Evolutionary conservation across 306 rosid genomes (phyloP).

Genomic region (Albizia julibrissin): DNA sequence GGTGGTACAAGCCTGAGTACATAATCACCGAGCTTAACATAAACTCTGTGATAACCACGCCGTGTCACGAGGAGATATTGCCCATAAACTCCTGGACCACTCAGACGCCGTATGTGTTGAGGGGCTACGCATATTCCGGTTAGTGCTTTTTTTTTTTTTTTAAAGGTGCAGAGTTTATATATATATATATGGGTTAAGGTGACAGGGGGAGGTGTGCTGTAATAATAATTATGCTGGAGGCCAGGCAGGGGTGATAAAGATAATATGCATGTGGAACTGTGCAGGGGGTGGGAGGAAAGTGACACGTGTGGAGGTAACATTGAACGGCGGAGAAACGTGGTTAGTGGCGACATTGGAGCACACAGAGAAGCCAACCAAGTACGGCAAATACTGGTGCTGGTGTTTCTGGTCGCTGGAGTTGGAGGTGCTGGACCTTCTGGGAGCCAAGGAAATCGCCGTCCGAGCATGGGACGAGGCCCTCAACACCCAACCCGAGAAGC

Average conservation of each 20-base stretch:
- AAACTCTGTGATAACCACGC: slow-evolving; percentile 88
- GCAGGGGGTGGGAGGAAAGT: slow-evolving; percentile 92
- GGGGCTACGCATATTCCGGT: slow-evolving; percentile 93
- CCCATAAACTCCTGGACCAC: slow-evolving; percentile 79
- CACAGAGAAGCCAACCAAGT: slow-evolving; percentile 67
- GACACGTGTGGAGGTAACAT: slow-evolving; percentile 83
- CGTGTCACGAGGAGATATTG: slow-evolving; percentile 78
- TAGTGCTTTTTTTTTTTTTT: not conserved
- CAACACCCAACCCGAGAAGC: slow-evolving; percentile 88
- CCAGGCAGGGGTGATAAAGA: not conserved
- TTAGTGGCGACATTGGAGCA: slow-evolving; percentile 58
- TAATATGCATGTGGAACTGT: not conserved
- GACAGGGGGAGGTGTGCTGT: not conserved
- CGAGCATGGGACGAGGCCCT: slow-evolving; percentile 88
- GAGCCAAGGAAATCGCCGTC: slow-evolving; percentile 71
- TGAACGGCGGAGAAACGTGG: slow-evolving; percentile 88
- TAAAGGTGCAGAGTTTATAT: not conserved
- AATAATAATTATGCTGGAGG: too few species aligned
- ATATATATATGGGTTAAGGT: not conserved
- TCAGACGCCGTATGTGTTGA: slow-evolving; percentile 62
- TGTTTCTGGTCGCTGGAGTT: slow-evolving; percentile 89
- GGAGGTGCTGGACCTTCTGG: slow-evolving; percentile 62
- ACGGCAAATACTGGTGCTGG: slow-evolving; percentile 93
- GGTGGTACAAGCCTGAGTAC: slow-evolving; percentile 93
- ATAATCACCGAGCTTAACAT: slow-evolving; percentile 81